Percentiles rank a stretch among this genome's conserved stretches.
These are phyloP conservation scores for Ceratocystis cacaofunesta DNA, from an alignment of 2,329 filamentous ascomycete species.

Conservation along the genomic window DNA sequence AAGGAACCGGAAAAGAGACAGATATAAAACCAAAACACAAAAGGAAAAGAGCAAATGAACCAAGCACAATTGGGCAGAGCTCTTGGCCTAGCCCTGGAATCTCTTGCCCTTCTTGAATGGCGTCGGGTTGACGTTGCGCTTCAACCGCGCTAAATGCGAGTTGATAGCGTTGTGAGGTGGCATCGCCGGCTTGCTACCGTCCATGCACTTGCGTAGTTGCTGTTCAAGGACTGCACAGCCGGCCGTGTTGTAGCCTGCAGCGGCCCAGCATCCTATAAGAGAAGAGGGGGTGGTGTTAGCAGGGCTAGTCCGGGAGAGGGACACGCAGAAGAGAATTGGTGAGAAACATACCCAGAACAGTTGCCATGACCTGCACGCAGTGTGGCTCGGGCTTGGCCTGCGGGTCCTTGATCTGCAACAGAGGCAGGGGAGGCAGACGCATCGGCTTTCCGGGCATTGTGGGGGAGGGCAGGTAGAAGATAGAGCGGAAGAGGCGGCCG, in stretches of 20 bases:
- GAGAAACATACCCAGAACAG: conserved; percentile 34
- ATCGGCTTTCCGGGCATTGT: conserved; percentile 38
- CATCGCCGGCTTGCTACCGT: conserved; percentile 41
- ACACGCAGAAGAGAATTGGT: not conserved
- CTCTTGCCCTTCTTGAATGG: conserved; percentile 26
- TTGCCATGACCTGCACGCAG: conserved; percentile 42
- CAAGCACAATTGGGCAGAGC: not conserved
- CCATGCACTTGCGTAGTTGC: conserved; percentile 59
- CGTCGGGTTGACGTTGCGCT: conserved; percentile 43
- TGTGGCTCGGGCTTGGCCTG: conserved; percentile 36
- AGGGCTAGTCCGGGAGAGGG: not conserved
- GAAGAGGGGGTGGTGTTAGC: not conserved
- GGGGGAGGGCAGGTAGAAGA: conserved; percentile 6
- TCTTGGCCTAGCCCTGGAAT: conserved; percentile 18
- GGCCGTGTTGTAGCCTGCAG: conserved; percentile 50
- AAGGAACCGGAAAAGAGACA: not conserved
- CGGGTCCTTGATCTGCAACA: conserved; percentile 39
- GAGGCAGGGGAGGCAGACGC: conserved; percentile 41
- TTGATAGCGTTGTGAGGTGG: conserved; percentile 62
- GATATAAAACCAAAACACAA: not conserved
- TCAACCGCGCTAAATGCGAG: conserved; percentile 73
- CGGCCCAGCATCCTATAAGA: conserved; percentile 63
- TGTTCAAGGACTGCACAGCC: conserved; percentile 46
- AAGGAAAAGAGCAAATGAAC: not conserved
- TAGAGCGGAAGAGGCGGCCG: not conserved